These are phyloP conservation scores for Penicillium sp. DNA, from an alignment of 2,329 filamentous ascomycete species.

Conservation along the genomic window DNA sequence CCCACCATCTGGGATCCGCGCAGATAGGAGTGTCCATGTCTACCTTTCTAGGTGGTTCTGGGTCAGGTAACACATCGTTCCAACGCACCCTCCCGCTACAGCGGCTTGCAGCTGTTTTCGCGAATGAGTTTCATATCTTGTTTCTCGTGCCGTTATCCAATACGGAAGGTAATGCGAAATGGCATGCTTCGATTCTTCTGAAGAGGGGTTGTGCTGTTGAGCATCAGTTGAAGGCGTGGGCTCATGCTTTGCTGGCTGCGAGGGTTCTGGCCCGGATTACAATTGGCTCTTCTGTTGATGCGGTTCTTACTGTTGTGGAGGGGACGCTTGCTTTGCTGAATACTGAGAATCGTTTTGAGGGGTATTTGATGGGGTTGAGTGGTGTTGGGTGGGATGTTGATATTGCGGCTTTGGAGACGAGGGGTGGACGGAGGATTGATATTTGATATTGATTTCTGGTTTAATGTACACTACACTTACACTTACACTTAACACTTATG, in stretches of 20 bases:
- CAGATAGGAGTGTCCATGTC: conserved; percentile 54
- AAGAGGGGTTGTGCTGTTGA: conserved; percentile 56
- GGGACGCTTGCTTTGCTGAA: conserved; percentile 46
- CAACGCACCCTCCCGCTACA: conserved; percentile 45
- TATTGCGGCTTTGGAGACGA: conserved; percentile 65
- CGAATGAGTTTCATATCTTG: conserved; percentile 60
- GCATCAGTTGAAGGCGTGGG: conserved; percentile 62
- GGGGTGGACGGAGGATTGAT: conserved; percentile 47
- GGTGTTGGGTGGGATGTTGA: conserved; percentile 66
- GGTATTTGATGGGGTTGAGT: conserved; percentile 44
- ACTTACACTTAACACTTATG: background rate
- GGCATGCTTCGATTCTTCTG: conserved; percentile 59
- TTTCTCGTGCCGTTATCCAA: conserved; percentile 48
- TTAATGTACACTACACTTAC: background rate
- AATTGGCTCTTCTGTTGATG: background rate
- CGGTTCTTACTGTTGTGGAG: conserved; percentile 40
- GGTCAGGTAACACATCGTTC: background rate
- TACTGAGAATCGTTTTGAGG: conserved; percentile 45
- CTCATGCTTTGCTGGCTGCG: conserved; percentile 57
- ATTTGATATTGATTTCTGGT: background rate
- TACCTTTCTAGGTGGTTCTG: conserved; percentile 26
- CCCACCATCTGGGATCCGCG: conserved; percentile 50
- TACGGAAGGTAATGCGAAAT: conserved; percentile 5
- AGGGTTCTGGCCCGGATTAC: conserved; percentile 18
- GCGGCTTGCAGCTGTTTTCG: conserved; percentile 53